These are phyloP conservation scores for Dorcoceras hygrometricum DNA, from an alignment of 257 asterid genomes.

Conservation along the genomic window DNA sequence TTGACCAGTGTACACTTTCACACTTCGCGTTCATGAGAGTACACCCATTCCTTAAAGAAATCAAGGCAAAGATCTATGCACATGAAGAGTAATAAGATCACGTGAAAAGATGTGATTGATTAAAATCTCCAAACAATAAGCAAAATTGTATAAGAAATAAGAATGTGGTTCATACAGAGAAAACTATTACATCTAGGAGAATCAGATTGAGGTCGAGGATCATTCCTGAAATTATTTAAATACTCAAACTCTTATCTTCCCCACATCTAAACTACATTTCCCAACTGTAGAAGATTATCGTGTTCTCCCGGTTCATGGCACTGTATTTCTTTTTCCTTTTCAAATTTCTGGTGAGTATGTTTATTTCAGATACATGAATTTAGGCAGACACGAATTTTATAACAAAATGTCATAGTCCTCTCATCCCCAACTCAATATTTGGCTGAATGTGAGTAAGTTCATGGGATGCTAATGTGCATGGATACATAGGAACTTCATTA, in stretches of 20 bases:
- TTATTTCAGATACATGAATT: neutral
- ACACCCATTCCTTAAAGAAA: constrained; percentile 10
- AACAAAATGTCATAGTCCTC: neutral
- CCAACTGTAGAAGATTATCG: neutral
- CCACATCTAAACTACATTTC: neutral
- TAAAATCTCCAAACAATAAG: constrained; percentile 3
- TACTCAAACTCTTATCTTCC: neutral
- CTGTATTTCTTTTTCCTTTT: neutral
- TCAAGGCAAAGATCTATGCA: neutral
- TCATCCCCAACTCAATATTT: neutral
- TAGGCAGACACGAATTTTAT: neutral
- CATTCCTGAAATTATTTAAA: neutral
- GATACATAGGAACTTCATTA: neutral
- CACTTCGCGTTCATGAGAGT: constrained; percentile 5
- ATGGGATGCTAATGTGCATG: constrained; percentile 1
- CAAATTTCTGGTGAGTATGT: neutral
- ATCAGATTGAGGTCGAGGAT: neutral
- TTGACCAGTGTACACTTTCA: neutral
- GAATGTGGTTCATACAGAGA: neutral
- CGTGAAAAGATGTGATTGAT: neutral
- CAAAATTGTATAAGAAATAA: neutral
- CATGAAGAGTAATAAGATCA: neutral
- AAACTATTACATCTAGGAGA: neutral
- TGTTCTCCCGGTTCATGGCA: neutral
- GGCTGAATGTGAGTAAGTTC: neutral